Percentiles rank a stretch among this genome's conserved stretches.
Conservation (phyloP, 2,329 filamentous ascomycete species). For the Xylariaceae sp. region DNA sequence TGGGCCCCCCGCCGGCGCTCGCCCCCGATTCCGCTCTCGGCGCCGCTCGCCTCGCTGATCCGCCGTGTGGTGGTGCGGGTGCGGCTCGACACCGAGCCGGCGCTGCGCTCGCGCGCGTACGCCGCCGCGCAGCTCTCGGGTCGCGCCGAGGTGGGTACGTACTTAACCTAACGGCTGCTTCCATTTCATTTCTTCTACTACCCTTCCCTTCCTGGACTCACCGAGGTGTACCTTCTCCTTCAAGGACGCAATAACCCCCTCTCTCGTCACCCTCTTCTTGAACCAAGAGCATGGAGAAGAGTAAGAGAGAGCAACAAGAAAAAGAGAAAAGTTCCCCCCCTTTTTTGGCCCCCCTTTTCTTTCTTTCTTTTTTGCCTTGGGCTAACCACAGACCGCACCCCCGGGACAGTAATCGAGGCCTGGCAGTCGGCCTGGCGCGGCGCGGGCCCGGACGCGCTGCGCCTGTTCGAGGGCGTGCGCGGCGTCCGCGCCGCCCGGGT, state of each 20-base stretch:
- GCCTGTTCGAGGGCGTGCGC: slow-evolving; percentile 34
- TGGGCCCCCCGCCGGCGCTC: slow-evolving; percentile 11
- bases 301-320: too few species aligned
- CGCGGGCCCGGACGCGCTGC: slow-evolving; percentile 28
- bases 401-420: slow-evolving; percentile 32
- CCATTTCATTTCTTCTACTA: too few species aligned
- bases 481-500: slow-evolving; percentile 30
- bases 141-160: slow-evolving; percentile 30
- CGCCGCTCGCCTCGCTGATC: slow-evolving; percentile 24
- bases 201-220: too few species aligned
- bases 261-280: too few species aligned
- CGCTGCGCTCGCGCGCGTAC: slow-evolving; percentile 22
- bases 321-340: too few species aligned
- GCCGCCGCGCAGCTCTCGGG: slow-evolving; percentile 29
- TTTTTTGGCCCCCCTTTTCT: too few species aligned
- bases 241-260: too few species aligned
- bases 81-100: slow-evolving; percentile 32
- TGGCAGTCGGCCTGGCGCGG: slow-evolving; percentile 31
- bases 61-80: slow-evolving; percentile 31
- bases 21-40: slow-evolving; percentile 15
- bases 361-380: too few species aligned
- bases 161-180: too few species aligned
- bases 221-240: too few species aligned
- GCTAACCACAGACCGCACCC: too few species aligned
- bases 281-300: too few species aligned